Evolutionary conservation across 345 rosid genomes (phyloP), one percentile per base, ranked within the genome.

Genomic region (Noccaea caerulescens): DNA sequence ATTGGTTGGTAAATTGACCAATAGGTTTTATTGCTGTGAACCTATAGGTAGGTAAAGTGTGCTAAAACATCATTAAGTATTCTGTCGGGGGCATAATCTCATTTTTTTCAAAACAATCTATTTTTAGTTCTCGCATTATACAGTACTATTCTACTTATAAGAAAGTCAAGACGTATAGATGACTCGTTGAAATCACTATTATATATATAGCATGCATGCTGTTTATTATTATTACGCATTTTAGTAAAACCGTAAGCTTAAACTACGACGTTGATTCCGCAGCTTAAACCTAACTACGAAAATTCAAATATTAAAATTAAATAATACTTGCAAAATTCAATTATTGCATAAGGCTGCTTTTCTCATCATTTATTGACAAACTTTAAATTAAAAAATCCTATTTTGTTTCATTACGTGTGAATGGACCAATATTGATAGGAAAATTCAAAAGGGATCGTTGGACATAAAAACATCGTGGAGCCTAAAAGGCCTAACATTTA

Each of bases 401-500:
- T 18, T 25, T 63, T 45, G 34, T 55, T 63, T 36, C 14, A 37
- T 56, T 25, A 45, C 56, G 58, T 73, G 38, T 65, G 59, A 56
- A 46, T 8, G 65, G 66, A 64, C 37, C 33, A 62, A 45, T 55
- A 27, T 33, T 46, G 77, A 45, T 37, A 63, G 49, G 50, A 72
- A 73, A 56, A 64, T 14, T 65, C 58, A 73, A 37, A 56, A 25
- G 53, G 58, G 10, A 61, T 34, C 45, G 42, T 32, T 27, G 36
- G 77, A 73, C 77, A 73, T 41, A 58, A 42, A 66, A 73, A 66
- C 72, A 73, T 50, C 23, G 77, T 73, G 72, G 77, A 73, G 72
- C 72, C 77, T 73, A 58, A 66, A 67, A 41, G 33, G 43, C 72
- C 77, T 58, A 73, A 73, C 77, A 58, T 58, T 66, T 42, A 57